Percentiles rank a stretch among this genome's conserved stretches.
phyloP scores from a whole-genome alignment of 2,329 filamentous ascomycete genomes.

The Simplicillium aogashimaense region DNA sequence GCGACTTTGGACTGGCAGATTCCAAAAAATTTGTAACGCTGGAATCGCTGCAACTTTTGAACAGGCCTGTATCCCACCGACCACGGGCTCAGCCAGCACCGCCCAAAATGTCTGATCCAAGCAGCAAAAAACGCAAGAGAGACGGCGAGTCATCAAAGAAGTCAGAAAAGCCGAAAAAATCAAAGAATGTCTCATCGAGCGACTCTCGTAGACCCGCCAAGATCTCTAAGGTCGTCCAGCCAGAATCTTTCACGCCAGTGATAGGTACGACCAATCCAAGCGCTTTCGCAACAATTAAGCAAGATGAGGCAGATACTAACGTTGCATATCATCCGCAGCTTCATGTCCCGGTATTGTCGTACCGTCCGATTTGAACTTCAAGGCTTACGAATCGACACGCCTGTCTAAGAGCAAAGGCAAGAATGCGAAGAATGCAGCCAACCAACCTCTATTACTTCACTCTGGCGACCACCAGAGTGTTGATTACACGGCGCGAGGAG shows the following conservation, averaged over 20 bases:
- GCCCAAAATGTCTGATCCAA: constrained; percentile 25
- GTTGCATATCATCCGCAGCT: constrained; percentile 11
- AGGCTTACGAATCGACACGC: constrained; percentile 35
- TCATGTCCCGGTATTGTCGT: constrained; percentile 25
- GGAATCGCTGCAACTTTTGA: constrained; percentile 9
- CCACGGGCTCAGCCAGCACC: neutral
- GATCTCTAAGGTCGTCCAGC: constrained; percentile 34
- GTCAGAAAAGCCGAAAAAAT: constrained; percentile 14
- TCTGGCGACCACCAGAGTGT: constrained; percentile 46
- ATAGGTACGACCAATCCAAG: constrained; percentile 30
- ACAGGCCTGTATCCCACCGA: constrained; percentile 14
- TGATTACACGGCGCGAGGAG: constrained; percentile 50
- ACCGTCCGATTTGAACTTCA: constrained; percentile 28
- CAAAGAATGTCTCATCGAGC: constrained; percentile 43
- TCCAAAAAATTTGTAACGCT: constrained; percentile 12
- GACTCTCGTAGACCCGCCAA: constrained; percentile 27
- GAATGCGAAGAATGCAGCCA: constrained; percentile 27
- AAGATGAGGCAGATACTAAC: constrained; percentile 9
- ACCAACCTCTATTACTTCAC: constrained; percentile 45
- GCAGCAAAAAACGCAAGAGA: constrained; percentile 45
- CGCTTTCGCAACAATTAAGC: too few species aligned
- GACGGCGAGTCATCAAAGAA: constrained; percentile 28
- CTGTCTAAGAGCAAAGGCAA: constrained; percentile 22
- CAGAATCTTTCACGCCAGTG: constrained; percentile 39
- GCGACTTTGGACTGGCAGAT: constrained; percentile 12